phyloP scores from a whole-genome alignment of 768 basidiomycete species.

The Cyclocybe cylindracea region DNA sequence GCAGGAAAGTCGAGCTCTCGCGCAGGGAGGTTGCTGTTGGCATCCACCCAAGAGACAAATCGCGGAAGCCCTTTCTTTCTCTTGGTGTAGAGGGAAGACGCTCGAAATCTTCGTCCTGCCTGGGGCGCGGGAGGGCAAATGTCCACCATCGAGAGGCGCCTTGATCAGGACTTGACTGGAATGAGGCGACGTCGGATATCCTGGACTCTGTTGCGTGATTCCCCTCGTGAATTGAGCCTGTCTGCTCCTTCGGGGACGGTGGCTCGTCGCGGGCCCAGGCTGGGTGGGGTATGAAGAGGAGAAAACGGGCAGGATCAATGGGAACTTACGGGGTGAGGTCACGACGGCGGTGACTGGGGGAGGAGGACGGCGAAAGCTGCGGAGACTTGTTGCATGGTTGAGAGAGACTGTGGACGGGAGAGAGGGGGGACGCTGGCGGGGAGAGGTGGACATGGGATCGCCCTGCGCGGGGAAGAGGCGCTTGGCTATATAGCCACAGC shows the following conservation, averaged over 20 bases:
- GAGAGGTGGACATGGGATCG: constrained; percentile 30
- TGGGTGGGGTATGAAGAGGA: constrained; percentile 27
- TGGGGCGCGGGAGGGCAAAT: constrained; percentile 61
- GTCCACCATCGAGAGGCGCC: constrained; percentile 70
- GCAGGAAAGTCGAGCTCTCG: constrained; percentile 33
- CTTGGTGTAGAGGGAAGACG: constrained; percentile 21
- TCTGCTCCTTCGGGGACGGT: constrained; percentile 63
- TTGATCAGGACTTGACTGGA: constrained; percentile 45
- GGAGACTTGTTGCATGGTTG: constrained; percentile 30
- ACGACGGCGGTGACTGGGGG: constrained; percentile 58
- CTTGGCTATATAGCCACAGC: not conserved
- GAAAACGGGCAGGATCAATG: constrained; percentile 1
- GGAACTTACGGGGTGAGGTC: constrained; percentile 66
- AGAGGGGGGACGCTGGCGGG: constrained; percentile 33
- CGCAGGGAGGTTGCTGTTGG: constrained; percentile 38
- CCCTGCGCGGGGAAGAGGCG: constrained; percentile 1
- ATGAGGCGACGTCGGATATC: constrained; percentile 55
- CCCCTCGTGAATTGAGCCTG: constrained; percentile 22
- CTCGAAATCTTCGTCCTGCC: constrained; percentile 21
- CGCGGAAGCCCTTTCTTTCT: constrained; percentile 39
- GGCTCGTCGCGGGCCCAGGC: constrained; percentile 88
- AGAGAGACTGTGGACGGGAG: constrained; percentile 36
- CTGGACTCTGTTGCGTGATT: constrained; percentile 38
- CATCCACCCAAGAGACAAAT: constrained; percentile 56
- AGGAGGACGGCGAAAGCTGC: constrained; percentile 34